Evolutionary conservation across 2,329 filamentous ascomycete species (phyloP).

Genomic region (Aspergillus tanneri): DNA sequence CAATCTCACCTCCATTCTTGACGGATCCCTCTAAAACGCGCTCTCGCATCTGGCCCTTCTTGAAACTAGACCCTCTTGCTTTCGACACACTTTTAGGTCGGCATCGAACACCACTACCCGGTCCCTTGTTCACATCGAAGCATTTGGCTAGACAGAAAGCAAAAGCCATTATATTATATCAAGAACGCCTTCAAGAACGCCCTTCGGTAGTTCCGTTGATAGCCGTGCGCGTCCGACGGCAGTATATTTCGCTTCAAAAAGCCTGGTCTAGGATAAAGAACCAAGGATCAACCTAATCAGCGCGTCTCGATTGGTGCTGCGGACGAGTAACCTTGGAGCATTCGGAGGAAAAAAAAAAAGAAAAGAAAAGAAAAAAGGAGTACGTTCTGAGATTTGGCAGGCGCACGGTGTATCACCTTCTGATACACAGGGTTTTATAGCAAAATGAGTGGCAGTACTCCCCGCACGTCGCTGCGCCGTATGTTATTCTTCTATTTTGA

Average conservation of each 20-base stretch:
- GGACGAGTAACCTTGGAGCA: too few relatives aligned
- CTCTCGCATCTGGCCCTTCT: slow-evolving; percentile 13
- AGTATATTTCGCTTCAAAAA: too few relatives aligned
- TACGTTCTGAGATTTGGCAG: not conserved
- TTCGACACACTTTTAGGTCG: not conserved
- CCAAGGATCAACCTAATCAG: too few relatives aligned
- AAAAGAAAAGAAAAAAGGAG: too few relatives aligned
- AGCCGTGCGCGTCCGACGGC: too few relatives aligned
- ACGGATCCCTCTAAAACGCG: slow-evolving; percentile 22
- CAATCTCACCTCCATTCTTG: slow-evolving; percentile 20
- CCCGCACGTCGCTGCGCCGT: slow-evolving; percentile 31
- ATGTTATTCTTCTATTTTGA: slow-evolving; percentile 3
- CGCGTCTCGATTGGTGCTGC: too few relatives aligned
- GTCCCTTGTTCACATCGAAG: not conserved
- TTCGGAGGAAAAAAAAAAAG: too few relatives aligned
- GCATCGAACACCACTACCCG: not conserved
- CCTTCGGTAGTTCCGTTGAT: too few relatives aligned
- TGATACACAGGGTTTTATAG: not conserved
- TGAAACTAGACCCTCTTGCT: slow-evolving; percentile 3
- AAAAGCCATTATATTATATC: not conserved
- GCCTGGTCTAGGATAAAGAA: too few relatives aligned
- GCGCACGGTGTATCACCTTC: not conserved
- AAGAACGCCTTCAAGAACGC: too few relatives aligned
- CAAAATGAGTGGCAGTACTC: slow-evolving; percentile 25
- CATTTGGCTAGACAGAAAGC: not conserved